Conservation (phyloP, 768 basidiomycete genomes). For the Clitopilus hobsonii region DNA sequence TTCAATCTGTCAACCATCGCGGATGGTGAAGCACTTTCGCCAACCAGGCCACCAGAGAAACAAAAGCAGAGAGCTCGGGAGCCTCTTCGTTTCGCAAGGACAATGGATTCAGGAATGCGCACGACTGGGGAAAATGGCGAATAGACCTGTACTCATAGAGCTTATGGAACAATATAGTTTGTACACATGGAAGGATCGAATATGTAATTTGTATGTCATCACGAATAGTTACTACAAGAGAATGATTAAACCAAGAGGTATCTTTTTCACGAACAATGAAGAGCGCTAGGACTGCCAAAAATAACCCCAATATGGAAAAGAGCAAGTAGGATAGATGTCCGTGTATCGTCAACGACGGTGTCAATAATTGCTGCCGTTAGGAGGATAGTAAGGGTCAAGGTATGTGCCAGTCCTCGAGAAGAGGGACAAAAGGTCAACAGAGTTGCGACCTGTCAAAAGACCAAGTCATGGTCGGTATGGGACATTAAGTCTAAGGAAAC, state of each 20-base stretch:
- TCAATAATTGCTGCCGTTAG: constrained; percentile 20
- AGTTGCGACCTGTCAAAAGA: constrained; percentile 12
- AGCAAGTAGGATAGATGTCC: constrained; percentile 15
- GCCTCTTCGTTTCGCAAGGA: too few species aligned
- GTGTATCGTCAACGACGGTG: constrained; percentile 18
- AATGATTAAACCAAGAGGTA: too few species aligned
- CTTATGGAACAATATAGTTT: too few species aligned
- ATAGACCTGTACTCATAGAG: too few species aligned
- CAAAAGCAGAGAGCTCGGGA: neutral
- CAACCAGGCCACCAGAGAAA: too few species aligned
- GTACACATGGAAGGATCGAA: too few species aligned
- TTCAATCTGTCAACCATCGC: neutral
- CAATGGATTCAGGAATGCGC: too few species aligned
- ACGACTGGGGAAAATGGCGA: too few species aligned
- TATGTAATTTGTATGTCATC: too few species aligned
- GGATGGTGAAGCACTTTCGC: too few species aligned
- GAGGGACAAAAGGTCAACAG: constrained; percentile 15
- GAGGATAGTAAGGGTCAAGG: constrained; percentile 10
- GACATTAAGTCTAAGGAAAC: neutral
- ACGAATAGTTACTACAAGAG: neutral
- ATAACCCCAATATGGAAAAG: constrained; percentile 16
- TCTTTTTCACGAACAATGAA: too few species aligned
- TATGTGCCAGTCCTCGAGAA: neutral
- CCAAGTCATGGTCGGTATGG: neutral
- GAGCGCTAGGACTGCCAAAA: neutral